Percentiles rank a stretch among this genome's conserved stretches.
These are phyloP conservation scores for Taphrina sp. DNA, from an alignment of 1,139 yeast genomes.

Conservation along the genomic window DNA sequence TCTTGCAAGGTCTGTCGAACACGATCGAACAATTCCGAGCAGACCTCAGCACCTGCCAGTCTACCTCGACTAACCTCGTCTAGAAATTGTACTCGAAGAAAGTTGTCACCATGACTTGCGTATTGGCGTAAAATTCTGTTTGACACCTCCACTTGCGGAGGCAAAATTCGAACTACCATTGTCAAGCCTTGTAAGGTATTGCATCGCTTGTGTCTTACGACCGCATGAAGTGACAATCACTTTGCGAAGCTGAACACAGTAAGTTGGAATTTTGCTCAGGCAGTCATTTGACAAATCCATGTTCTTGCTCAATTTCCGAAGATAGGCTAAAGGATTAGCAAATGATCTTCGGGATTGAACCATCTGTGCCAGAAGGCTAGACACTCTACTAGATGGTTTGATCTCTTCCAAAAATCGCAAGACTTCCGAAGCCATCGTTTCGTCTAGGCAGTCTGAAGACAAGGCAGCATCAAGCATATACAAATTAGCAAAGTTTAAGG, in stretches of 20 bases:
- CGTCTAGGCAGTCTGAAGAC: neutral
- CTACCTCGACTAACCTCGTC: slow-evolving; percentile 16
- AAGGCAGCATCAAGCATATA: neutral
- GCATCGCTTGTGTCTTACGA: no score
- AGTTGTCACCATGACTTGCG: slow-evolving; percentile 7
- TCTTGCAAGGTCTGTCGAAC: slow-evolving; percentile 25
- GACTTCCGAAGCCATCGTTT: no score
- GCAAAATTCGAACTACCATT: slow-evolving; percentile 6
- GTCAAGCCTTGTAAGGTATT: no score
- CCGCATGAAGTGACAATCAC: slow-evolving; percentile 10
- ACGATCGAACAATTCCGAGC: slow-evolving; percentile 27
- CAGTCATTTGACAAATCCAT: neutral
- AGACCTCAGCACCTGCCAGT: neutral
- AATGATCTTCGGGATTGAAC: neutral
- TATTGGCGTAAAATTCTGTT: slow-evolving; percentile 27
- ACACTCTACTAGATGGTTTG: no score
- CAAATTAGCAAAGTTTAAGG: no score
- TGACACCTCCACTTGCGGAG: slow-evolving; percentile 17
- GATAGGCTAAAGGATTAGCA: neutral
- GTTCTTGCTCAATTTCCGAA: neutral
- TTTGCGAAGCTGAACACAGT: slow-evolving; percentile 6
- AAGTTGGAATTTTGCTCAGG: neutral
- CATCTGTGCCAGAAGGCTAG: slow-evolving; percentile 10
- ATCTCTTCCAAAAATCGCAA: no score
- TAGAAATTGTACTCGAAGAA: slow-evolving; percentile 26